These are phyloP conservation scores for Rubia balearica DNA, from an alignment of 305 asterid species.

Conservation along the genomic window DNA sequence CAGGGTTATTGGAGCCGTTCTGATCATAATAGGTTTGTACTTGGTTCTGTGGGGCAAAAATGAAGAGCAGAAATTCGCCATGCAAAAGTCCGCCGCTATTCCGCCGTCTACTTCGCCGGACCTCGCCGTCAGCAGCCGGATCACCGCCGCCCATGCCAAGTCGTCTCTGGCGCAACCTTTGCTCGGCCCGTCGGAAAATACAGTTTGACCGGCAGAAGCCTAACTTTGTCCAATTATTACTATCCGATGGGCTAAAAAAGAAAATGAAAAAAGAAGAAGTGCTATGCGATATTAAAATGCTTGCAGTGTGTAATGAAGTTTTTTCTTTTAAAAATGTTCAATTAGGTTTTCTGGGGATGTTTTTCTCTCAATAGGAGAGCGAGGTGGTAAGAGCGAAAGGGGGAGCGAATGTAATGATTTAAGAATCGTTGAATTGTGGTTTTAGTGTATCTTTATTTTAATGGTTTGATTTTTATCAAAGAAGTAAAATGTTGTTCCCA, in stretches of 20 bases:
- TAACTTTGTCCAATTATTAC: conserved; percentile 18
- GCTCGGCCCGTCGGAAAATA: conserved; percentile 61
- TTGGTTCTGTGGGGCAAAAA: conserved; percentile 89
- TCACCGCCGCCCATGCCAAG: conserved; percentile 42
- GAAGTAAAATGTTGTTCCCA: not conserved
- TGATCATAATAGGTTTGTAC: conserved; percentile 79
- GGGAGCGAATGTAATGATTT: conserved; percentile 35
- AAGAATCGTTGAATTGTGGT: conserved; percentile 31
- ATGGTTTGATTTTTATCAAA: conserved; percentile 31
- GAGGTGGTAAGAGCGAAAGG: conserved; percentile 14
- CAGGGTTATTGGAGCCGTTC: conserved; percentile 89
- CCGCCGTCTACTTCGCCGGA: conserved; percentile 46
- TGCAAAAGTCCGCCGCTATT: conserved; percentile 32
- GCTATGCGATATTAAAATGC: conserved; percentile 27
- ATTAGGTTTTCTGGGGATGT: conserved; percentile 7
- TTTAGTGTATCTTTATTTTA: conserved; percentile 29
- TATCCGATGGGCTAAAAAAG: conserved; percentile 19
- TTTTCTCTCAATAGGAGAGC: conserved; percentile 35
- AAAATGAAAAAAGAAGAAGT: conserved; percentile 1
- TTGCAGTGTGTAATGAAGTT: conserved; percentile 39
- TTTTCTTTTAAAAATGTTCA: conserved; percentile 14
- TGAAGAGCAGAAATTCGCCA: conserved; percentile 63
- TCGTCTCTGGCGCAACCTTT: conserved; percentile 82
- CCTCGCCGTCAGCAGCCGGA: conserved; percentile 39
- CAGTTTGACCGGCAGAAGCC: conserved; percentile 40